Evolutionary conservation across 2,329 filamentous ascomycete genomes (phyloP), one percentile per base, ranked within the genome.

Genomic region (Pyrenochaeta sp.): DNA sequence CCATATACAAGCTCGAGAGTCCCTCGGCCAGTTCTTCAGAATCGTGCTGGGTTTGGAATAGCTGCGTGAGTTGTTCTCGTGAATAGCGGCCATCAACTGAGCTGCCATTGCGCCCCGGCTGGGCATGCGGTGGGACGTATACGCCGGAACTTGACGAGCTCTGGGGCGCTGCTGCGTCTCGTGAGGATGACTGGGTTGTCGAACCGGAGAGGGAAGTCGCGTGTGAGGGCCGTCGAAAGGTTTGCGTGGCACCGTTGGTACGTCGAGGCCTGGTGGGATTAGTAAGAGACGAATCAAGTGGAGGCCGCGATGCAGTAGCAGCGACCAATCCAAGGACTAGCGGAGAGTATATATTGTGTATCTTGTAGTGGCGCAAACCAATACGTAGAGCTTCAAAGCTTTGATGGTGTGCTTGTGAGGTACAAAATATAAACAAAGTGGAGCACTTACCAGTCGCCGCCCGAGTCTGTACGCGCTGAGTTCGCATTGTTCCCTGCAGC

Each of bases 51-150:
- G 77, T 75, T 64, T 84, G 86, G 76, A 86, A 94, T 61, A 97
- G 84, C 50, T 87, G 85, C 52, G 97, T 81, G 58, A 97, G 81
- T 61, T 96, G 86, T 2, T 93, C 90, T 75, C 88, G 91, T 60
- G 86, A 87, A 76, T 96, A 96, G 64, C 90, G 87, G 54, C 81
- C 79, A 43, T 85, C 82, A 36, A 75, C 69, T 48, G 79, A 77
- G 36, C 86, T 78, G 53, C 83, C 83, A 64, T 85, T 87, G 64
- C 85, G 84, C 54, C 76, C 83, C 57, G 80, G 80, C 71, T 77
- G 83, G 72, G 81, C 79, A 73, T 88, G 87, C 66, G 83, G 86
- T 68, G 84, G 86, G 44, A 88, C 83, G 70, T 87, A 89, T 65
- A 78, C 78, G 61, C 78, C 80, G 45, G 78, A 68, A 58, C 75